Evolutionary conservation across 1,284 basidiomycete species (phyloP).

Genomic region (Cutaneotrichosporon sp.): DNA sequence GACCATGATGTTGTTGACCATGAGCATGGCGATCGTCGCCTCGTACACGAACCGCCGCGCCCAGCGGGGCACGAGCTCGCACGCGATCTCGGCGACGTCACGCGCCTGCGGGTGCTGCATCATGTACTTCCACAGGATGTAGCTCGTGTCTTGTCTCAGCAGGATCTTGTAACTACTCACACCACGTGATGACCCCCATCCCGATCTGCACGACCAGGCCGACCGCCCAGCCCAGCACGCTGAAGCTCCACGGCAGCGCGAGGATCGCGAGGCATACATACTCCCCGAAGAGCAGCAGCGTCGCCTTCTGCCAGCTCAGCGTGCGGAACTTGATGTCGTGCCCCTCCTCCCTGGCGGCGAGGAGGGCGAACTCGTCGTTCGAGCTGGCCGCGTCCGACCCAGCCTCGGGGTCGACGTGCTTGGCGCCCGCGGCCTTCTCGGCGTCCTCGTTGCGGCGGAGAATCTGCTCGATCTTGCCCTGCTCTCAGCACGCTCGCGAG

Average conservation of each 20-base stretch:
- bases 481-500: too few species aligned
- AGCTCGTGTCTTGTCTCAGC: conserved; percentile 50
- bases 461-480: too few species aligned
- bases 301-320: conserved; percentile 49
- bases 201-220: conserved; percentile 62
- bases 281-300: conserved; percentile 49
- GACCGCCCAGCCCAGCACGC: conserved; percentile 45
- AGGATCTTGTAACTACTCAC: too few species aligned
- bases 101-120: conserved; percentile 62
- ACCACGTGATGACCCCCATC: conserved; percentile 56
- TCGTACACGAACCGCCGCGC: conserved; percentile 51
- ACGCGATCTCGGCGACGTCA: conserved; percentile 68
- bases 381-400: too few species aligned
- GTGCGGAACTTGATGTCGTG: conserved; percentile 43
- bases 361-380: conserved; percentile 29
- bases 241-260: conserved; percentile 46
- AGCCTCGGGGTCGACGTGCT: background rate
- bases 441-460: too few species aligned
- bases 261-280: conserved; percentile 53
- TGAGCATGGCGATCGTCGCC: conserved; percentile 40
- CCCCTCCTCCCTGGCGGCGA: conserved; percentile 38
- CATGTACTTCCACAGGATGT: conserved; percentile 58
- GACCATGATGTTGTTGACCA: conserved; percentile 49
- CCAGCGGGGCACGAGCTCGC: conserved; percentile 53
- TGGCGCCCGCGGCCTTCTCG: background rate